phyloP scores from a whole-genome alignment of 805 yeast genomes.

The Yamadazyma olivae region DNA sequence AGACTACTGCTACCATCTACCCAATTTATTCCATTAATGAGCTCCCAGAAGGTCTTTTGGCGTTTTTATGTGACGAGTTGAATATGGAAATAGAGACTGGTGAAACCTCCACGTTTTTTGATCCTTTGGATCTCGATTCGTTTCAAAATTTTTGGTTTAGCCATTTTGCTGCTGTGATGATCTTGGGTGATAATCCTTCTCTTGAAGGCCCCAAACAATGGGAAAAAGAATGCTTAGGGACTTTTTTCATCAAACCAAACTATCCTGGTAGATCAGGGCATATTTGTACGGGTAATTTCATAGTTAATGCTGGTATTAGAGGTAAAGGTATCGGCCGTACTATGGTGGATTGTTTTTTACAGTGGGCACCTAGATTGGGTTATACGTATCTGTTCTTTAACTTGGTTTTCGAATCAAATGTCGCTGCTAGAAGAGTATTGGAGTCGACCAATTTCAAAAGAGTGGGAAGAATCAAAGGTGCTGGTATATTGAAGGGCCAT shows the following conservation, averaged over 20 bases:
- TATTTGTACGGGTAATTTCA: slow-evolving; percentile 83
- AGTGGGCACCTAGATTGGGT: slow-evolving; percentile 90
- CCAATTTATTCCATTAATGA: slow-evolving; percentile 69
- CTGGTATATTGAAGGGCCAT: slow-evolving; percentile 83
- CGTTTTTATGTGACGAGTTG: slow-evolving; percentile 86
- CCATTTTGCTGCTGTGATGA: slow-evolving; percentile 74
- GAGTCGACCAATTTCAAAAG: slow-evolving; percentile 74
- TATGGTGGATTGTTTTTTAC: slow-evolving; percentile 75
- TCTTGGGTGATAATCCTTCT: slow-evolving; percentile 63
- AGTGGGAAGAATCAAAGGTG: slow-evolving; percentile 79
- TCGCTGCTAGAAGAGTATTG: slow-evolving; percentile 74
- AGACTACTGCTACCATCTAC: slow-evolving; percentile 88
- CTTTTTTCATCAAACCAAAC: slow-evolving; percentile 80
- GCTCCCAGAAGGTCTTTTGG: slow-evolving; percentile 74
- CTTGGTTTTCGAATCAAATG: slow-evolving; percentile 84
- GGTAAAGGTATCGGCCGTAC: slow-evolving; percentile 90
- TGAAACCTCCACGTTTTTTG: slow-evolving; percentile 83
- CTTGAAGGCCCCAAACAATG: slow-evolving; percentile 62
- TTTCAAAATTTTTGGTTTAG: slow-evolving; percentile 89
- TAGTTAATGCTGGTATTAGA: slow-evolving; percentile 90
- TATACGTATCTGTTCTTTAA: slow-evolving; percentile 83
- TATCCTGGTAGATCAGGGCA: slow-evolving; percentile 93
- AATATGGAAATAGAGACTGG: slow-evolving; percentile 91
- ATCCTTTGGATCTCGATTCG: slow-evolving; percentile 68
- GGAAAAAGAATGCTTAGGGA: slow-evolving; percentile 91